A percentile compares a stretch with the other conserved stretches of the same genome.
Conservation (phyloP, 2,329 filamentous ascomycete species). For the Capronia americana region DNA sequence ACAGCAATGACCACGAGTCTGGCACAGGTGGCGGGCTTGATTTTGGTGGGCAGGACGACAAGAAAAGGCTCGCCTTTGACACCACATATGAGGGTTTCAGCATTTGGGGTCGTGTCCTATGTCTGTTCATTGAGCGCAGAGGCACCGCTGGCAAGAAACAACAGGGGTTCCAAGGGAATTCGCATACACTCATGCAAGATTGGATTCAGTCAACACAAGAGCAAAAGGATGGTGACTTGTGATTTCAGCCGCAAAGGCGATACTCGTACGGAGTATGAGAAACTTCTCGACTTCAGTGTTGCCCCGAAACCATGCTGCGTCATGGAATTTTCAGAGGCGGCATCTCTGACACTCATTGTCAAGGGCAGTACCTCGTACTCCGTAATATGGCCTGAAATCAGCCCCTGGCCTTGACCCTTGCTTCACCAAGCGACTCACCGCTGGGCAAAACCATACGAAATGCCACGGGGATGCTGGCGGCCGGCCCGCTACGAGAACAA, state of each 20-base stretch:
- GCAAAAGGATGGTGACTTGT: conserved; percentile 44
- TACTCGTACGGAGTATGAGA: background rate
- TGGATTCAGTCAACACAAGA: conserved; percentile 81
- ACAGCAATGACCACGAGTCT: conserved; percentile 21
- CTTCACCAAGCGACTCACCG: background rate
- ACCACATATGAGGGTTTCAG: conserved; percentile 94
- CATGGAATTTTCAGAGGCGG: background rate
- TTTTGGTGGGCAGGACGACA: conserved; percentile 64
- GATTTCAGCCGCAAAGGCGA: background rate
- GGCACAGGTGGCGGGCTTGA: conserved; percentile 17
- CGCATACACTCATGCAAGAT: conserved; percentile 79
- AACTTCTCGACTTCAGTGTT: background rate
- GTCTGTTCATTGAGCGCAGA: conserved; percentile 82
- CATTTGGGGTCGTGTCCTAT: conserved; percentile 92
- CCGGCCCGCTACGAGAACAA: background rate
- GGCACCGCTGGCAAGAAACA: conserved; percentile 53
- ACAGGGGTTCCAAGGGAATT: conserved; percentile 51
- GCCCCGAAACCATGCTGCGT: background rate
- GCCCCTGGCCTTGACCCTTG: background rate
- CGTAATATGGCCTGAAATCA: background rate
- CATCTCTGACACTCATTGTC: background rate
- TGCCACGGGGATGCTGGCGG: background rate
- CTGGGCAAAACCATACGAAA: background rate
- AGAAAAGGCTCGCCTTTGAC: conserved; percentile 87
- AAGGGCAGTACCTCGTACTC: no score